Base-by-base conservation (phyloP, 495 filamentous ascomycete species). In the Diplogelasinospora grovesii region DNA sequence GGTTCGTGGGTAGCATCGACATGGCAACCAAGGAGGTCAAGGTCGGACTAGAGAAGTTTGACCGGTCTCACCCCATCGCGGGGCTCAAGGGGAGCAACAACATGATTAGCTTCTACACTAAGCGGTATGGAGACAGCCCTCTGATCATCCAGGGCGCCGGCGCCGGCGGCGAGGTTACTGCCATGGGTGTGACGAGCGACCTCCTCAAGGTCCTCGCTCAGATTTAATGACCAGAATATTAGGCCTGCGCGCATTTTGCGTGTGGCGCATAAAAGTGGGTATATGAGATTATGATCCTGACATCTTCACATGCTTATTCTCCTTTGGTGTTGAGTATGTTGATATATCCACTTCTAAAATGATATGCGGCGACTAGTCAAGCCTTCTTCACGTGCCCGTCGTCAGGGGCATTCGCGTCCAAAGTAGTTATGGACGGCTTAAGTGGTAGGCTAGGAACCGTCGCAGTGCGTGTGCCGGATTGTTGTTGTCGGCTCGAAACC, bases 41-140 rank as follows among this genome's bases (percentile, higher is more conserved):
- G 62, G 89, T 96, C 35, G 90, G 89, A 7, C 62, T 98, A 52
- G 83, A 94, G 72, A 82, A 79, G 71, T 87, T 93, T 37, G 82
- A 86, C 35, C 79, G 73, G 50, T 80, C 82, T 30, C 83, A 85
- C 55, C 81, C 92, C 22, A 93, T 97, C 63, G 92, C 90, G 21
- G 83, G 84, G 24, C 69, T 97, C 41, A 93, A 94, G 72, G 92
- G 92, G 25, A 95, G 88, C 63, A 92, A 95, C 59, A 97, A 97
- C 69, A 90, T 96, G 57, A 92, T 98, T 54, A 92, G 80, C 73
- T 95, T 98, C 73, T 94, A 92, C 64, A 96, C 92, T 30, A 82
- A 89, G 70, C 77, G 92, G 52, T 97, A 98, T 57, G 87, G 86
- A 26, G 70, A 69, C 43, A 93, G 89, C 59, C 86, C 92, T 9